phyloP scores from a whole-genome alignment of 1,284 basidiomycete species.

The Kalmanozyma brasiliensis region DNA sequence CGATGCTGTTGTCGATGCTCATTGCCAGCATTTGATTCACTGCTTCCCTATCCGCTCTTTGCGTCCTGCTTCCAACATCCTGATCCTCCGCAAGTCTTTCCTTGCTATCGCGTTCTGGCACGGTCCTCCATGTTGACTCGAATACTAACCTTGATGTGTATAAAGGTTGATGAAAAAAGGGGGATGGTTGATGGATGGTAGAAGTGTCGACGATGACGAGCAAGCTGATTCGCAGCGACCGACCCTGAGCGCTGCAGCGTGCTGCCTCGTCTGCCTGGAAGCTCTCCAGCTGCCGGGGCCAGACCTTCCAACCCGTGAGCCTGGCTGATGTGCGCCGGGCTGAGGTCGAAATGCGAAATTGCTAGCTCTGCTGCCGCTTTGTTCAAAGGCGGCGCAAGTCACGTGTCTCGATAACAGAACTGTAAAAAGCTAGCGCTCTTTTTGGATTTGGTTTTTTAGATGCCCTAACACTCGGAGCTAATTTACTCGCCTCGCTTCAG shows the following conservation, averaged over 20 bases:
- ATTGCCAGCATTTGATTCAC: not conserved
- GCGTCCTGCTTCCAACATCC: not conserved
- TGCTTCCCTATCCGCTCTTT: not conserved
- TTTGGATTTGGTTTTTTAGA: too few species aligned
- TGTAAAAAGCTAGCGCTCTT: not conserved
- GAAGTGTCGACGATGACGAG: conserved; percentile 14
- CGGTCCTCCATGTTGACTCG: conserved; percentile 4
- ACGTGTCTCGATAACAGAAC: too few species aligned
- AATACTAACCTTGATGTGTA: conserved; percentile 44
- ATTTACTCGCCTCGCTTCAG: too few species aligned
- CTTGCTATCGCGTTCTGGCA: conserved; percentile 1
- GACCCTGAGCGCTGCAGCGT: not conserved
- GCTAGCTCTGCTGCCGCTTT: conserved; percentile 2
- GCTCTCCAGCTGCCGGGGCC: conserved; percentile 1
- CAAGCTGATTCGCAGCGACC: not conserved
- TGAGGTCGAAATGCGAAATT: too few species aligned
- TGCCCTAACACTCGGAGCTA: too few species aligned
- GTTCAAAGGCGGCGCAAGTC: too few species aligned
- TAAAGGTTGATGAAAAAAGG: conserved; percentile 38
- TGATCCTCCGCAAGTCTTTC: not conserved
- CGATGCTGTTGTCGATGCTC: not conserved
- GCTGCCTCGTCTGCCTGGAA: not conserved
- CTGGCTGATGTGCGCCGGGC: too few species aligned
- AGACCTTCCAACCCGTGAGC: too few species aligned
- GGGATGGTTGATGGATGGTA: conserved; percentile 36